Evolutionary conservation across 2,329 filamentous ascomycete genomes (phyloP), one percentile per base, ranked within the genome.

Genomic region (Stagonosporopsis vannaccii): DNA sequence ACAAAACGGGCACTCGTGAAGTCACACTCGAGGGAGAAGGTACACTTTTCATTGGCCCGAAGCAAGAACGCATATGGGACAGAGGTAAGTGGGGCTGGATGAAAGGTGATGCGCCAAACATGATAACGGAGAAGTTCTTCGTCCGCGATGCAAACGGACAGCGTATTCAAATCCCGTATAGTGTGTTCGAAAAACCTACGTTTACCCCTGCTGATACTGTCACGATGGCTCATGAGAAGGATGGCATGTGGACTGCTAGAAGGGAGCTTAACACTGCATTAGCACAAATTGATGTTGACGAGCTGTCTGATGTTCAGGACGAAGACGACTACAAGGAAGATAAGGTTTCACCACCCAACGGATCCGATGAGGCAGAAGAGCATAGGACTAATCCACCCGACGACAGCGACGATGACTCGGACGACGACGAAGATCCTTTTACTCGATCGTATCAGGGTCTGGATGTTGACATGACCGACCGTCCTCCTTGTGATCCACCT

Each of bases 321-420:
- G 26, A 32, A 4, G 41, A 25, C 1, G 13, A 43, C 22, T 17
- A 30, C 11, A 4, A 19, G 12, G 39, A 42, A 1, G 17, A 32
- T 15, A 17, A 32, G 4, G 17, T 15, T 9, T 17, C 26, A 26
- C 7, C 13, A n/a, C 17, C 20, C 3, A 22, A 23, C 9, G 13
- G 2, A 6, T 6, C 20, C 3, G 37, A 9, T 23, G 37, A 23
- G 19, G 15, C 23, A 7, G 37, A 40, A 8, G 0, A 7, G 17
- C 13, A 20, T 15, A 15, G 20, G 13, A 15, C 8, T 15, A 20
- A 40, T n/a, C 15, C 37, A 15, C 26, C 40, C n/a, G 25, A 17
- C 11, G 25, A 17, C 4, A 35, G 32, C 4, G 25, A 28, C 15
- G 60, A 61, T 41, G 63, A 60, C 42, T 59, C 64, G n/a, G 63